phyloP scores from a whole-genome alignment of 2,329 filamentous ascomycete genomes.

The Pezicula carpinea region DNA sequence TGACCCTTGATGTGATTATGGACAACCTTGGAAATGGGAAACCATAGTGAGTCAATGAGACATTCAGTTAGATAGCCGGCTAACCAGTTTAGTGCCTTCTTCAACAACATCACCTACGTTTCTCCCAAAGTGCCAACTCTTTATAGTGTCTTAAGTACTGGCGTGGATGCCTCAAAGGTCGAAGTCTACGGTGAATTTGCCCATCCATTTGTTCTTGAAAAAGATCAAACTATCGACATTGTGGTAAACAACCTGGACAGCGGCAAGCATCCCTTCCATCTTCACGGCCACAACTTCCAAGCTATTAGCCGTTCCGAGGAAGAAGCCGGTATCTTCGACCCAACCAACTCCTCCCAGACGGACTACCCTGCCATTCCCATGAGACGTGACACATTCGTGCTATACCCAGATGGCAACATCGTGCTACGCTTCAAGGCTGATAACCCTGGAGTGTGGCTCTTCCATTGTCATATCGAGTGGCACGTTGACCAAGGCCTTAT shows the following conservation, averaged over 20 bases:
- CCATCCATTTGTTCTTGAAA: conserved; percentile 63
- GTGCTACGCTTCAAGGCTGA: conserved; percentile 64
- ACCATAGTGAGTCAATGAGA: conserved; percentile 48
- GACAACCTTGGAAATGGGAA: conserved; percentile 63
- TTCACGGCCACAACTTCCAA: conserved; percentile 76
- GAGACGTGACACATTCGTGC: conserved; percentile 63
- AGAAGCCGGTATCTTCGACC: conserved; percentile 50
- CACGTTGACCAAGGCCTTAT: conserved; percentile 64
- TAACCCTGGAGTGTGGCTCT: conserved; percentile 67
- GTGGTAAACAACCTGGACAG: conserved; percentile 72
- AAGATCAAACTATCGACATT: conserved; percentile 65
- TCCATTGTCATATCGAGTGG: conserved; percentile 82
- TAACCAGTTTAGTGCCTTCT: conserved; percentile 37
- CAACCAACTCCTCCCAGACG: conserved; percentile 37
- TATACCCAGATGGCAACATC: conserved; percentile 62
- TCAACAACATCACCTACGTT: conserved; percentile 62
- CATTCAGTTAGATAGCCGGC: neutral
- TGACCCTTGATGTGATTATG: conserved; percentile 63
- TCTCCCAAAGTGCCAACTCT: conserved; percentile 62
- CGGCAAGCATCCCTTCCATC: conserved; percentile 67
- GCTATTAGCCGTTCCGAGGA: conserved; percentile 56
- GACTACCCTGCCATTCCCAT: conserved; percentile 53
- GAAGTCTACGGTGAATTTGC: conserved; percentile 62
- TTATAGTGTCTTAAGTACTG: conserved; percentile 59
- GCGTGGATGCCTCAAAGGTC: conserved; percentile 48